A percentile compares a stretch with the other conserved stretches of the same genome.
Conservation (phyloP, 2,329 filamentous ascomycete species). For the Pyricularia grisea region DNA sequence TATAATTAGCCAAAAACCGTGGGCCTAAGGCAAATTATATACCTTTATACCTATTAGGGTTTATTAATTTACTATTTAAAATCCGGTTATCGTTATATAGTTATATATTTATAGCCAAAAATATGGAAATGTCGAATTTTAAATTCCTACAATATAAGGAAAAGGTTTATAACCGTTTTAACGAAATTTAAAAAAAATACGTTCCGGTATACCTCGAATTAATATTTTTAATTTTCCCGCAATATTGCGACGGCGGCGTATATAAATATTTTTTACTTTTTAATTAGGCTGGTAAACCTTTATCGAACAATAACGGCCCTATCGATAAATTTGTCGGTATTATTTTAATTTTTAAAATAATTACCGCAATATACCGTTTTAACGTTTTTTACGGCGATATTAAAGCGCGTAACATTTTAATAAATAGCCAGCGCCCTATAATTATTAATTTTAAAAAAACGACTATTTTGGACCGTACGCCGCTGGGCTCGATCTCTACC, state of each 20-base stretch:
- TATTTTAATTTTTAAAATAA: background rate
- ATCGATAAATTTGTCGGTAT: too few species aligned
- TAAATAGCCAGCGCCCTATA: slow-evolving; percentile 17
- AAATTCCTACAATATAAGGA: slow-evolving; percentile 11
- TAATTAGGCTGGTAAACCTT: slow-evolving; percentile 20
- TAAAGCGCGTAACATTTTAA: slow-evolving; percentile 22
- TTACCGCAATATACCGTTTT: slow-evolving; percentile 6
- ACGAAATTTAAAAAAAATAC: slow-evolving; percentile 6
- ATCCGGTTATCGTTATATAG: slow-evolving; percentile 21
- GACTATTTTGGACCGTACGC: slow-evolving; percentile 8
- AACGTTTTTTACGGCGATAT: slow-evolving; percentile 11
- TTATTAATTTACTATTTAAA: slow-evolving; percentile 26
- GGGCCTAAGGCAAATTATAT: slow-evolving; percentile 18
- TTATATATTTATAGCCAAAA: slow-evolving; percentile 31
- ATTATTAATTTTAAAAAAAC: slow-evolving; percentile 22
- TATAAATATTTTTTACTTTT: slow-evolving; percentile 7
- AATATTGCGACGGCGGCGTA: slow-evolving; percentile 8
- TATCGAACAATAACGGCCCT: slow-evolving; percentile 12
- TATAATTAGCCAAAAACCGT: slow-evolving; percentile 7
- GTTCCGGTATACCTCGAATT: slow-evolving; percentile 9
- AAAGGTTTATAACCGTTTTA: slow-evolving; percentile 6
- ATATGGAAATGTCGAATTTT: slow-evolving; percentile 17
- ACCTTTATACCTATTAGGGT: slow-evolving; percentile 19
- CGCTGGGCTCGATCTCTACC: background rate
- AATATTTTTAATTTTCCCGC: slow-evolving; percentile 6